Percentiles rank a stretch among this genome's conserved stretches.
Conservation (phyloP, 176 grass and related monocot species). For the Lolium multiflorum region DNA sequence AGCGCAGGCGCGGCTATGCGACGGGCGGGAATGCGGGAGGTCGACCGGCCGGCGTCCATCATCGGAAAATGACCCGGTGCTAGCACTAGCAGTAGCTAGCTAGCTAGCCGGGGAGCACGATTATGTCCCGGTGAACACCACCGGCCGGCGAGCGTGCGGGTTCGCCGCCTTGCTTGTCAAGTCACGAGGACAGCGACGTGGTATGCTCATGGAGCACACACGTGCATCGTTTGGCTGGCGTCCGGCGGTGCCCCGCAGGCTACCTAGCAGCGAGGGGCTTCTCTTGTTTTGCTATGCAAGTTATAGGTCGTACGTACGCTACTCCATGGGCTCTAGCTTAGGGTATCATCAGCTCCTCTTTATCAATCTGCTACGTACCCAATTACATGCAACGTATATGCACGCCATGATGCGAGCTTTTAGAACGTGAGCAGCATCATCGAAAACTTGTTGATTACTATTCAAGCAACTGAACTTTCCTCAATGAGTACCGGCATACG, state of each 20-base stretch:
- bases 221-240: not conserved
- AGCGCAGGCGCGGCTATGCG: not conserved
- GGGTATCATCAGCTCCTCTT: not conserved
- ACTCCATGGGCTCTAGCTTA: too few species aligned
- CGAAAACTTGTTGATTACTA: not conserved
- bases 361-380: too few species aligned
- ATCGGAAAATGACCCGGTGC: not conserved
- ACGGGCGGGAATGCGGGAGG: not conserved
- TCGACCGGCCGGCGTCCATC: not conserved
- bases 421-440: slow-evolving; percentile 10
- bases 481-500: not conserved
- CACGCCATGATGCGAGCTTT: slow-evolving; percentile 27
- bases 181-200: slow-evolving; percentile 30
- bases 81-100: not conserved
- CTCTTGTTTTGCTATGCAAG: too few species aligned
- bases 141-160: not conserved
- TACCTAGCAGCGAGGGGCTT: too few species aligned
- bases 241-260: too few species aligned
- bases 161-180: slow-evolving; percentile 30
- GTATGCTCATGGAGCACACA: not conserved
- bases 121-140: not conserved
- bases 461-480: not conserved
- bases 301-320: too few species aligned
- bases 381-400: slow-evolving; percentile 1
- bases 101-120: not conserved